A percentile compares a stretch with the other conserved stretches of the same genome.
phyloP scores from a whole-genome alignment of 2,329 filamentous ascomycete species.

The Botrytis squamosa region DNA sequence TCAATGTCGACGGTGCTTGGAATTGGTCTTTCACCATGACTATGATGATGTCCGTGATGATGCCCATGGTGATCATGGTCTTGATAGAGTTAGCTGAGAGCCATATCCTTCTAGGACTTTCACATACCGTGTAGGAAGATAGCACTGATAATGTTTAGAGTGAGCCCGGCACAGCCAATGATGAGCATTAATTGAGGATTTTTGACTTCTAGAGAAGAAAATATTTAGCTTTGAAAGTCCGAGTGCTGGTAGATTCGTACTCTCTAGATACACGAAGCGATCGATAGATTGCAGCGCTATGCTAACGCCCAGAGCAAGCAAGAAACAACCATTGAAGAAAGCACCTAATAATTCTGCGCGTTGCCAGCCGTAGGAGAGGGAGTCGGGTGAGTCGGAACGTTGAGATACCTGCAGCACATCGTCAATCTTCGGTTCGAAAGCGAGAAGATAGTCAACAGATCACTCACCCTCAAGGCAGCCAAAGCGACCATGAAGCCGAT shows the following conservation, averaged over 20 bases:
- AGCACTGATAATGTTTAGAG: slow-evolving; percentile 65
- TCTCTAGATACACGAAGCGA: slow-evolving; percentile 59
- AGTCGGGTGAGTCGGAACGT: slow-evolving; percentile 53
- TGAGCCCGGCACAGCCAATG: slow-evolving; percentile 65
- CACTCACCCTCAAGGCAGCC: slow-evolving; percentile 56
- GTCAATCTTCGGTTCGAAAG: slow-evolving; percentile 1
- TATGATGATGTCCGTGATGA: slow-evolving; percentile 13
- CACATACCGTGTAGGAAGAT: slow-evolving; percentile 61
- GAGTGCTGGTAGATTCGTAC: slow-evolving; percentile 41
- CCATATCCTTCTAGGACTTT: neutral
- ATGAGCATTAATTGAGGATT: slow-evolving; percentile 66
- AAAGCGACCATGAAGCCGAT: slow-evolving; percentile 68
- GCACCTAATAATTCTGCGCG: slow-evolving; percentile 70
- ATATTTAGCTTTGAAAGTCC: neutral
- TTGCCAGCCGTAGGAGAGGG: slow-evolving; percentile 73
- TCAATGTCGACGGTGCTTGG: slow-evolving; percentile 12
- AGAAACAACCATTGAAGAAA: slow-evolving; percentile 78
- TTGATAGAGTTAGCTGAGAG: slow-evolving; percentile 8
- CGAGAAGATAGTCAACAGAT: slow-evolving; percentile 1
- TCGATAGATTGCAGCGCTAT: slow-evolving; percentile 73
- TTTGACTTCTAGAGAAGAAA: slow-evolving; percentile 51
- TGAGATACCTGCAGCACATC: slow-evolving; percentile 54
- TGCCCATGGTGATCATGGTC: slow-evolving; percentile 26
- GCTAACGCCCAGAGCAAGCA: slow-evolving; percentile 69
- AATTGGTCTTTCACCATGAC: neutral